These are phyloP conservation scores for Solanum ahanhuiri DNA, from an alignment of 257 asterid species.

Conservation along the genomic window DNA sequence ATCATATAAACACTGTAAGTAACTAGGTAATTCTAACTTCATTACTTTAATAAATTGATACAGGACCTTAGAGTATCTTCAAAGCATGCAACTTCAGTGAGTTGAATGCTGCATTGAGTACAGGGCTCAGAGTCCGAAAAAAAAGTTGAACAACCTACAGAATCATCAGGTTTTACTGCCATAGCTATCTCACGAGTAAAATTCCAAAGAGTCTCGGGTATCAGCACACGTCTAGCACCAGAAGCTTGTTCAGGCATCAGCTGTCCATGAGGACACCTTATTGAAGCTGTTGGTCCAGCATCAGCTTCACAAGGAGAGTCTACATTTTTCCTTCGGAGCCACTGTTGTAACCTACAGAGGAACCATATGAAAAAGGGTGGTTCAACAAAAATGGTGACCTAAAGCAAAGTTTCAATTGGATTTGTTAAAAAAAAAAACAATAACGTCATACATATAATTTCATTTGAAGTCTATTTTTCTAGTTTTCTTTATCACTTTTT, in stretches of 20 bases:
- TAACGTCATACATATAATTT: neutral
- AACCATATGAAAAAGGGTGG: neutral
- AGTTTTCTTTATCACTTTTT: neutral
- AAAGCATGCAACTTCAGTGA: slow-evolving; percentile 68
- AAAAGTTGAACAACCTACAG: slow-evolving; percentile 56
- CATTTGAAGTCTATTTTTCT: neutral
- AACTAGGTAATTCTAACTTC: neutral
- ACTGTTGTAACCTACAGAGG: slow-evolving; percentile 84
- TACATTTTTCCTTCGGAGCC: slow-evolving; percentile 74
- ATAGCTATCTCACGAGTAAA: slow-evolving; percentile 59
- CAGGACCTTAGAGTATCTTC: slow-evolving; percentile 79
- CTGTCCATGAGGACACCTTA: slow-evolving; percentile 85
- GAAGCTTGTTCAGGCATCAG: slow-evolving; percentile 85
- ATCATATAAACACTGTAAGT: slow-evolving; percentile 11
- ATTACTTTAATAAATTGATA: slow-evolving; percentile 10
- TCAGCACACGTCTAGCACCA: slow-evolving; percentile 74
- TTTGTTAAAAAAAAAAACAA: neutral
- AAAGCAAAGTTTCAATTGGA: neutral
- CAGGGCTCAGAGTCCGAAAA: slow-evolving; percentile 64
- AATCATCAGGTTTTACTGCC: slow-evolving; percentile 71
- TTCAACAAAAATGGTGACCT: neutral
- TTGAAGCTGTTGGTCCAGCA: slow-evolving; percentile 90
- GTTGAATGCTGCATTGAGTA: slow-evolving; percentile 53
- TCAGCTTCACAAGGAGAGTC: slow-evolving; percentile 89
- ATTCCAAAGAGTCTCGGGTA: slow-evolving; percentile 84